Conservation (phyloP, 257 asterid genomes). For the Gentiana macrophylla region DNA sequence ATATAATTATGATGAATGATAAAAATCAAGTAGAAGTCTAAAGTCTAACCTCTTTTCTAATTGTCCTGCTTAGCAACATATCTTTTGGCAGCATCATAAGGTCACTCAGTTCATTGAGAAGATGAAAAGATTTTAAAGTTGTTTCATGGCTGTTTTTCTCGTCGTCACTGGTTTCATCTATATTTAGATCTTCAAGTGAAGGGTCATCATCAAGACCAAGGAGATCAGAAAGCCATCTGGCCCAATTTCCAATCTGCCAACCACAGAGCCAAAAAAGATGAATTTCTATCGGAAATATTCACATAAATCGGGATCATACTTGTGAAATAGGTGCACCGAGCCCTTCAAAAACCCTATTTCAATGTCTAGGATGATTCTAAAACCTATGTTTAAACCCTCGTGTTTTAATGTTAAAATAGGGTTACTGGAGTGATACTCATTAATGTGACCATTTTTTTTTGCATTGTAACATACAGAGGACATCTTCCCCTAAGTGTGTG, state of each 20-base stretch:
- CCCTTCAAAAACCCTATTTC: no score
- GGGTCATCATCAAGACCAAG: conserved; percentile 55
- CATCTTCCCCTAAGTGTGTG: no score
- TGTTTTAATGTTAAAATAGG: no score
- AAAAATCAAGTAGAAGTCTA: conserved; percentile 8
- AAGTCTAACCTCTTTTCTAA: conserved; percentile 58
- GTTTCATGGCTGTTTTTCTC: conserved; percentile 24
- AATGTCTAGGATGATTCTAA: no score
- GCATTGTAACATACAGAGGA: no score
- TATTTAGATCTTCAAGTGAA: conserved; percentile 21
- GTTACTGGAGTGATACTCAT: no score
- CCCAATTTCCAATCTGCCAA: conserved; percentile 84
- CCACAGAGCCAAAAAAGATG: neutral
- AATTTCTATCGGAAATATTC: neutral
- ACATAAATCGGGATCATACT: no score
- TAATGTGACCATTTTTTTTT: no score
- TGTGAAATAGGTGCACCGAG: no score
- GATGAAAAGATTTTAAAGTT: conserved; percentile 49
- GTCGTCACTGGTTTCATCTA: conserved; percentile 24
- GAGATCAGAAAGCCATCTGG: conserved; percentile 73
- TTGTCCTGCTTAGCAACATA: conserved; percentile 48
- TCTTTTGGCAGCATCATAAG: conserved; percentile 98
- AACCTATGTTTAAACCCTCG: no score
- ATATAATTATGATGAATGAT: neutral
- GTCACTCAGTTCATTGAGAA: conserved; percentile 74